Percentiles rank a stretch among this genome's conserved stretches.
These are phyloP conservation scores for Torulaspora globosa DNA, from an alignment of 1,139 yeast genomes.

Conservation along the genomic window DNA sequence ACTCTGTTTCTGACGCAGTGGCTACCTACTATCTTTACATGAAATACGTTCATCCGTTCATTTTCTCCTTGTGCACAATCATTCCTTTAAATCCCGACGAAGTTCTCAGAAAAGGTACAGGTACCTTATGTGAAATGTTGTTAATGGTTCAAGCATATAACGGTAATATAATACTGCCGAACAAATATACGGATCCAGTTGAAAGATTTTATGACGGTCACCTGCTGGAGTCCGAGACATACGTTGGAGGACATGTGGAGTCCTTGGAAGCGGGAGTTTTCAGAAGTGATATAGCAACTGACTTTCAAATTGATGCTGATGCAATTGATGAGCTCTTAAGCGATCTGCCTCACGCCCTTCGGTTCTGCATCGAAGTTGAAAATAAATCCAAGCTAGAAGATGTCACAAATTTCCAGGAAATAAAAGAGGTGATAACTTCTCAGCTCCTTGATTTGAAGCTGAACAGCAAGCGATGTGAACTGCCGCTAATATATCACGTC, in stretches of 20 bases:
- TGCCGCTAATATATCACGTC: slow-evolving; percentile 90
- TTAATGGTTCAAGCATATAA: slow-evolving; percentile 94
- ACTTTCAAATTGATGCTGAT: slow-evolving; percentile 73
- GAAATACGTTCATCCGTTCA: slow-evolving; percentile 96
- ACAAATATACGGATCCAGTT: slow-evolving; percentile 86
- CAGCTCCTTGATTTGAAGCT: slow-evolving; percentile 56
- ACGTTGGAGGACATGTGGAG: slow-evolving; percentile 99
- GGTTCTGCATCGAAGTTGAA: slow-evolving; percentile 83
- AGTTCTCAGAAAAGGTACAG: slow-evolving; percentile 93
- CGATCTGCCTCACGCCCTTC: slow-evolving; percentile 72
- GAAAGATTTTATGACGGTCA: slow-evolving; percentile 95
- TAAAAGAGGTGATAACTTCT: slow-evolving; percentile 53
- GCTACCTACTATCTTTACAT: slow-evolving; percentile 94
- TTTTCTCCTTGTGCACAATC: slow-evolving; percentile 91
- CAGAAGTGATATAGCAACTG: slow-evolving; percentile 75
- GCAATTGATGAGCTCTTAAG: slow-evolving; percentile 75
- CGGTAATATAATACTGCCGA: slow-evolving; percentile 73
- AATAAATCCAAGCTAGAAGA: slow-evolving; percentile 67
- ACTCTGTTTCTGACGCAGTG: slow-evolving; percentile 98
- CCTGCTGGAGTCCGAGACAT: slow-evolving; percentile 88
- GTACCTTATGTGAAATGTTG: slow-evolving; percentile 97
- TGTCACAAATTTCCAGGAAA: slow-evolving; percentile 73
- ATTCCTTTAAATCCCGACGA: slow-evolving; percentile 97
- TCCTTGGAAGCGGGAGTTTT: slow-evolving; percentile 97
- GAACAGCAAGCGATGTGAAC: slow-evolving; percentile 64